A percentile compares a stretch with the other conserved stretches of the same genome.
phyloP scores from a whole-genome alignment of 108 stramenopile genomes.

The Schizochytrium sp. region DNA sequence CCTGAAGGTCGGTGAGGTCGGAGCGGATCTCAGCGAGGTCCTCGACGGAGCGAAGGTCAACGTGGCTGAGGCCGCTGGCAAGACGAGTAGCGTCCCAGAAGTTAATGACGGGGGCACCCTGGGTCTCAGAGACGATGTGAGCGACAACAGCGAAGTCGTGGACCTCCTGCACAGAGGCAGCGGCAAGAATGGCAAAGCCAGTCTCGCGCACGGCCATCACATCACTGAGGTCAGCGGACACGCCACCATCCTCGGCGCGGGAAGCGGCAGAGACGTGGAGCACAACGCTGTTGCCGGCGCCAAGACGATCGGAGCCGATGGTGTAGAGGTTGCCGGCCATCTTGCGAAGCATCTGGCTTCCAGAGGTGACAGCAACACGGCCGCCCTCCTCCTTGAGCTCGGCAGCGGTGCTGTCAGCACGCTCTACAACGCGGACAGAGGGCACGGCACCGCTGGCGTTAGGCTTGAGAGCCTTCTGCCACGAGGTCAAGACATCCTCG shows the following conservation, averaged over 20 bases:
- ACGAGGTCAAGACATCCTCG: background rate
- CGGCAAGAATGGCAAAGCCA: slow-evolving; percentile 21
- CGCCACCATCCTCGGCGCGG: background rate
- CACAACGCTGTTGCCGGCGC: slow-evolving; percentile 10
- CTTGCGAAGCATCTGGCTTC: slow-evolving; percentile 33
- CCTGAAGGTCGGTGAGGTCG: slow-evolving; percentile 33
- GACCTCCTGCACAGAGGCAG: slow-evolving; percentile 23
- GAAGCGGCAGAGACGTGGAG: slow-evolving; percentile 1
- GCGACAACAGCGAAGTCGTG: slow-evolving; percentile 48
- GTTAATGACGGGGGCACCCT: slow-evolving; percentile 11
- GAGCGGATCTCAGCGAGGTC: slow-evolving; percentile 13
- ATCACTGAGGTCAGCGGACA: slow-evolving; percentile 28
- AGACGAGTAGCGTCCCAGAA: slow-evolving; percentile 57
- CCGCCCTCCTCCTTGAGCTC: slow-evolving; percentile 51
- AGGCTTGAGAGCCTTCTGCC: slow-evolving; percentile 31
- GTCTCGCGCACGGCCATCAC: slow-evolving; percentile 55
- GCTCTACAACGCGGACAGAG: slow-evolving; percentile 29
- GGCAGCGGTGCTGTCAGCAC: slow-evolving; percentile 1
- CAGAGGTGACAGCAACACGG: slow-evolving; percentile 3
- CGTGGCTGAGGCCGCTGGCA: slow-evolving; percentile 39
- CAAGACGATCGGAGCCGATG: background rate
- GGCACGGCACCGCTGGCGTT: background rate
- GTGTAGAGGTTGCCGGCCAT: slow-evolving; percentile 53
- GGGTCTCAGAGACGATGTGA: slow-evolving; percentile 22
- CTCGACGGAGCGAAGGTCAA: slow-evolving; percentile 33